A percentile compares a stretch with the other conserved stretches of the same genome.
phyloP scores from a whole-genome alignment of 306 rosid species.

The Dicorynia guianensis region DNA sequence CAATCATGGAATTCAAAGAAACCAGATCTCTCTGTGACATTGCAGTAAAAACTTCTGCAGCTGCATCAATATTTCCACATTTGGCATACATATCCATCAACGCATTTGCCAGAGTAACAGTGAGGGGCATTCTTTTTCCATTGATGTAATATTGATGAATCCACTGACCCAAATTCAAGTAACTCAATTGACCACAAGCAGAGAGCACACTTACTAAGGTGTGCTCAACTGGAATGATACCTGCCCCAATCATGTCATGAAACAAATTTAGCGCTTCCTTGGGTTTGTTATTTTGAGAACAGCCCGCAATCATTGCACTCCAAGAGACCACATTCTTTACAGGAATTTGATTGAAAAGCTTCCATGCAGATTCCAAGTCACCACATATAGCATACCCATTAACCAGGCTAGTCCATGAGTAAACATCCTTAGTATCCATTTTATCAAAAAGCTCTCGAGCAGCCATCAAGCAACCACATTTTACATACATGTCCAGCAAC shows the following conservation, averaged over 20 bases:
- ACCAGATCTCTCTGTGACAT: conserved; percentile 60
- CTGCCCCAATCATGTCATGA: conserved; percentile 56
- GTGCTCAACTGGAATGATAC: conserved; percentile 60
- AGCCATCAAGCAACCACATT: conserved; percentile 54
- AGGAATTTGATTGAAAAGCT: conserved; percentile 67
- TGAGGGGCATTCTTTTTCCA: conserved; percentile 36
- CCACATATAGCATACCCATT: conserved; percentile 81
- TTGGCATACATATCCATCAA: conserved; percentile 80
- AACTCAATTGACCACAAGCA: conserved; percentile 74
- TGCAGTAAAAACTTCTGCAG: conserved; percentile 57
- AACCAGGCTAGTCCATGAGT: conserved; percentile 81
- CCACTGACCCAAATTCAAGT: conserved; percentile 66
- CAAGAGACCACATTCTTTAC: conserved; percentile 69
- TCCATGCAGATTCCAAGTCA: conserved; percentile 70
- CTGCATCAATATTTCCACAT: conserved; percentile 67
- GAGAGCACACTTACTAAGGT: conserved; percentile 79
- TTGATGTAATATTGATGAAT: conserved; percentile 54
- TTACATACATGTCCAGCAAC: conserved; percentile 73
- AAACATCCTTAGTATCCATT: conserved; percentile 70
- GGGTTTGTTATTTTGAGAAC: conserved; percentile 73
- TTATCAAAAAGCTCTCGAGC: conserved; percentile 64
- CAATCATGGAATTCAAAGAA: conserved; percentile 81
- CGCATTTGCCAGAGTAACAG: conserved; percentile 67
- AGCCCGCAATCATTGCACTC: conserved; percentile 83
- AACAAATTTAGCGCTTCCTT: conserved; percentile 69